These are phyloP conservation scores for Lolium perenne DNA, from an alignment of 176 grass and related monocot species.

Conservation along the genomic window DNA sequence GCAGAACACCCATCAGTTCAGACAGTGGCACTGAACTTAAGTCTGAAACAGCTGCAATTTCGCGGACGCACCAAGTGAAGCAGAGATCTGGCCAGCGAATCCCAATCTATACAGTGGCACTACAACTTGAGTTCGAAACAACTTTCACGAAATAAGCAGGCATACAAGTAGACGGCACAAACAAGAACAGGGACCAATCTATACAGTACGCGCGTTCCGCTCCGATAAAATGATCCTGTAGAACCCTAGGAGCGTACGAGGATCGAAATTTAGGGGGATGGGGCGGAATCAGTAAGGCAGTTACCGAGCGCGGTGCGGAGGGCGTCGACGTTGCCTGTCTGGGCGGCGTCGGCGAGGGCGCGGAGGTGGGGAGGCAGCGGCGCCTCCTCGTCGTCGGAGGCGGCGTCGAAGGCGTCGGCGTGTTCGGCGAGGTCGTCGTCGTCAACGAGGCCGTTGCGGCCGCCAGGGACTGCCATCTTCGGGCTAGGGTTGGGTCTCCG, in stretches of 20 bases:
- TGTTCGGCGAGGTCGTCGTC: constrained; percentile 44
- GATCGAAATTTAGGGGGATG: not conserved
- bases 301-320: constrained; percentile 78
- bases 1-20: not conserved
- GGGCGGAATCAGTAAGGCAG: not conserved
- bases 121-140: not conserved
- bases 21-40: not conserved
- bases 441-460: constrained; percentile 44
- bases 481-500: not conserved
- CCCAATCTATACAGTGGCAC: too few species aligned
- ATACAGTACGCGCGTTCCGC: not conserved
- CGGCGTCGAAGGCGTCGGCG: constrained; percentile 36
- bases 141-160: not conserved
- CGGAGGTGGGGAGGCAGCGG: constrained; percentile 75
- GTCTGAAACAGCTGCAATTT: not conserved
- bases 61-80: not conserved
- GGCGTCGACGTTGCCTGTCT: constrained; percentile 65
- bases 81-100: not conserved
- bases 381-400: constrained; percentile 57
- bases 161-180: not conserved
- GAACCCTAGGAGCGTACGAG: constrained; percentile 24
- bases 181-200: not conserved
- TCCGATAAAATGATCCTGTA: not conserved
- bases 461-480: constrained; percentile 56
- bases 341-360: constrained; percentile 72